Percentiles rank a stretch among this genome's conserved stretches.
Evolutionary conservation across 140 eudicot genomes (phyloP).

Genomic region (Stevia rebaudiana): DNA sequence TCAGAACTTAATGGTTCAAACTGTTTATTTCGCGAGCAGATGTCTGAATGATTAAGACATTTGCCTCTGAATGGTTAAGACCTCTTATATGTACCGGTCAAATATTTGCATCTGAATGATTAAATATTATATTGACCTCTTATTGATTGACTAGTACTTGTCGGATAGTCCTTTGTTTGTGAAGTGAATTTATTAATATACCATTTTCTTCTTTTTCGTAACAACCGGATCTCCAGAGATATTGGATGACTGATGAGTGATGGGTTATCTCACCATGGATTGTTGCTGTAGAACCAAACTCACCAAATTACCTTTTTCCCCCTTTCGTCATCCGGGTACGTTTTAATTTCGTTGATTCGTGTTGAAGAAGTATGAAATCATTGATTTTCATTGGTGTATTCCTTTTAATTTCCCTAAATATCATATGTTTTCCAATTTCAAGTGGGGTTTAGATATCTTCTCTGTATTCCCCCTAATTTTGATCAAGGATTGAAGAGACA

Average conservation of each 20-base stretch:
- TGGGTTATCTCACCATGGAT: slow-evolving; percentile 34
- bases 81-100: no score
- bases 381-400: not conserved
- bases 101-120: no score
- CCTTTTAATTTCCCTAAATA: not conserved
- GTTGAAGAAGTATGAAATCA: not conserved
- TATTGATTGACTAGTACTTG: no score
- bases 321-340: slow-evolving; percentile 20
- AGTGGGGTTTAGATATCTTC: not conserved
- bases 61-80: no score
- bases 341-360: not conserved
- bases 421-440: no score
- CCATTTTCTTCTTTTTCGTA: not conserved
- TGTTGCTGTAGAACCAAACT: slow-evolving; percentile 17
- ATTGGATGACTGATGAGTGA: not conserved
- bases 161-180: no score
- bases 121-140: no score
- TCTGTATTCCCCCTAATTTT: not conserved
- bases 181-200: no score
- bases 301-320: slow-evolving; percentile 17
- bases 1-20: no score
- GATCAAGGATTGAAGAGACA: not conserved
- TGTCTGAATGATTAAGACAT: no score
- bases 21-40: no score
- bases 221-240: not conserved